These are phyloP conservation scores for Blastocystis hominis DNA, from an alignment of 352 stramenopile species.

Conservation along the genomic window DNA sequence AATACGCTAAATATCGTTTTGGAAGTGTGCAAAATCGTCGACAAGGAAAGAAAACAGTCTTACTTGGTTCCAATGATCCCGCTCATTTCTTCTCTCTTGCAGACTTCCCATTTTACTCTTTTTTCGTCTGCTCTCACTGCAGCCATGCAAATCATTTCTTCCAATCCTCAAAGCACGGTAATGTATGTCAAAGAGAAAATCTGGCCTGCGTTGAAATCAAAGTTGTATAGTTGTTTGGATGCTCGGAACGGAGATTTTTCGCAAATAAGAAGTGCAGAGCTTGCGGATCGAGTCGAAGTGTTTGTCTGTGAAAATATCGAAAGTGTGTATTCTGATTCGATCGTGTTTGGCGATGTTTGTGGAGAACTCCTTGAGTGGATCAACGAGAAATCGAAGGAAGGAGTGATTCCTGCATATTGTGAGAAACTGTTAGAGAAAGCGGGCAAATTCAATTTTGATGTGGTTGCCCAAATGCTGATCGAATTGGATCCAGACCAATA, in stretches of 20 bases:
- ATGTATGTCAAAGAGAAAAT: not conserved
- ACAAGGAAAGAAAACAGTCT: not conserved
- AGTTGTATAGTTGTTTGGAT: not conserved
- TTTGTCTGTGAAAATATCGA: not conserved
- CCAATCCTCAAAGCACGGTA: not conserved
- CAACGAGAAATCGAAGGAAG: not conserved
- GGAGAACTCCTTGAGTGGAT: not conserved
- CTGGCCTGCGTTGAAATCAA: not conserved
- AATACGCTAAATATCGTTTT: not conserved
- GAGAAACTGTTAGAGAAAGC: not conserved
- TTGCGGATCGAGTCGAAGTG: not conserved
- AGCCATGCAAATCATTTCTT: not conserved
- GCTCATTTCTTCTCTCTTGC: not conserved
- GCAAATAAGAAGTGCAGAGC: not conserved
- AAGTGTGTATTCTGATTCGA: not conserved
- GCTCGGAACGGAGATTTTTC: not conserved
- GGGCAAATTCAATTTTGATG: not conserved
- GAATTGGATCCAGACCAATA: not conserved
- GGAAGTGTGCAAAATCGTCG: not conserved
- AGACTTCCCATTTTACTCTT: not conserved
- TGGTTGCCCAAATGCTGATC: not conserved
- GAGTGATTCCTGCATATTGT: not conserved
- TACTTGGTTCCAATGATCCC: not conserved
- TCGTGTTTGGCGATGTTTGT: not conserved
- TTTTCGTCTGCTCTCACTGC: not conserved